phyloP scores from a whole-genome alignment of 345 rosid genomes.

The Arabis hirsuta region DNA sequence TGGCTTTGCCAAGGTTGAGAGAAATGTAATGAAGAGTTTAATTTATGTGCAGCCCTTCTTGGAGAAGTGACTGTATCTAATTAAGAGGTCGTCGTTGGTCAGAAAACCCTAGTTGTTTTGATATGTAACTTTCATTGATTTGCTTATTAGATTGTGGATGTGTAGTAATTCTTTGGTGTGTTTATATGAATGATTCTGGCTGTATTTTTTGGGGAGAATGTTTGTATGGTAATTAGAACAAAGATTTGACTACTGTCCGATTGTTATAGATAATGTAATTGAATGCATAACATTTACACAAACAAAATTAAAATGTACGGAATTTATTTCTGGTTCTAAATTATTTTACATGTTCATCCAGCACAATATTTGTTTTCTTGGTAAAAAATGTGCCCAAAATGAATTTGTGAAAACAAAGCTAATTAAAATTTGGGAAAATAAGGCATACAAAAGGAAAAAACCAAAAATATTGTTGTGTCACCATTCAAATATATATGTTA shows the following conservation, averaged over 20 bases:
- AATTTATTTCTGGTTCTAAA: background rate
- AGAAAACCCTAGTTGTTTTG: constrained; percentile 24
- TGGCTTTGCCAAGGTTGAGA: constrained; percentile 30
- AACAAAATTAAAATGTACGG: background rate
- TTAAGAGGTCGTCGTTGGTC: constrained; percentile 16
- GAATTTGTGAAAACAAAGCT: no score
- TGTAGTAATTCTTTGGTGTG: constrained; percentile 38
- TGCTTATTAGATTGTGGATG: constrained; percentile 21
- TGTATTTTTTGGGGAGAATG: constrained; percentile 9
- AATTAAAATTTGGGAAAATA: no score
- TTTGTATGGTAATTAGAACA: constrained; percentile 28
- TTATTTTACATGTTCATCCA: background rate
- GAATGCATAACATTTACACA: background rate
- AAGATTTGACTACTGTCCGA: constrained; percentile 10
- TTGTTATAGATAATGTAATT: background rate
- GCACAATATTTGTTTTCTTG: background rate
- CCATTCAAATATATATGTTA: no score
- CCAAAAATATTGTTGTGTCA: no score
- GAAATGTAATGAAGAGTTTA: constrained; percentile 22
- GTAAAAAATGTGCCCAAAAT: no score
- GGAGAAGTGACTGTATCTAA: constrained; percentile 40
- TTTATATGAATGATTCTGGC: constrained; percentile 10
- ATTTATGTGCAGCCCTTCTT: constrained; percentile 36
- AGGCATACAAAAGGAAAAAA: no score
- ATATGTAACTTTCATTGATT: constrained; percentile 33